Evolutionary conservation across 192 early-diverging fungal genomes (phyloP).

Genomic region (Backusella psychrophila): DNA sequence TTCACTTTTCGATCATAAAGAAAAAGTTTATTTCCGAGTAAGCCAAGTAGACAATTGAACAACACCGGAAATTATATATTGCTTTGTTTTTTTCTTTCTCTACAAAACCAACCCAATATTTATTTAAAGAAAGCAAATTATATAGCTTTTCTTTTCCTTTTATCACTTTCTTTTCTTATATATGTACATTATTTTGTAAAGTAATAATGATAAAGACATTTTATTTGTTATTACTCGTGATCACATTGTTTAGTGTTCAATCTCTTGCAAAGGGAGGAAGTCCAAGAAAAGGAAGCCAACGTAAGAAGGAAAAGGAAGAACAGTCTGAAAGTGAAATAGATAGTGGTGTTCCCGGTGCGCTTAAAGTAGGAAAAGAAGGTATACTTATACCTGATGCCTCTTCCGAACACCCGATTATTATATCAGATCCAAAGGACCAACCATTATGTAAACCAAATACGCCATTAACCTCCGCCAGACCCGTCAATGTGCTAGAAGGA

Average conservation of each 20-base stretch:
- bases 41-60: background rate
- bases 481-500: slow-evolving; percentile 17
- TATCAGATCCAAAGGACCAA: slow-evolving; percentile 16
- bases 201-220: slow-evolving; percentile 4
- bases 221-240: slow-evolving; percentile 4
- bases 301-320: background rate
- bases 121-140: background rate
- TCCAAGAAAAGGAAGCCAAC: background rate
- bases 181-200: background rate
- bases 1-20: background rate
- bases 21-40: background rate
- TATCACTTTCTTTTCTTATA: background rate
- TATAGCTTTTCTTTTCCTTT: background rate
- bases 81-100: background rate
- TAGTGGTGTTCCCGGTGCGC: background rate
- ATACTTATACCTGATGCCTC: slow-evolving; percentile 22
- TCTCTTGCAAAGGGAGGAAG: background rate
- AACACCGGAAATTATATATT: background rate
- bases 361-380: slow-evolving; percentile 8
- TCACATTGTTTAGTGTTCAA: background rate
- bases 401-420: slow-evolving; percentile 24
- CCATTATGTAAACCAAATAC: slow-evolving; percentile 23
- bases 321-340: background rate
- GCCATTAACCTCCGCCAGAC: background rate
- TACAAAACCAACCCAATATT: background rate